These are phyloP conservation scores for Aurantiochytrium sp. DNA, from an alignment of 108 stramenopile genomes.

Conservation along the genomic window DNA sequence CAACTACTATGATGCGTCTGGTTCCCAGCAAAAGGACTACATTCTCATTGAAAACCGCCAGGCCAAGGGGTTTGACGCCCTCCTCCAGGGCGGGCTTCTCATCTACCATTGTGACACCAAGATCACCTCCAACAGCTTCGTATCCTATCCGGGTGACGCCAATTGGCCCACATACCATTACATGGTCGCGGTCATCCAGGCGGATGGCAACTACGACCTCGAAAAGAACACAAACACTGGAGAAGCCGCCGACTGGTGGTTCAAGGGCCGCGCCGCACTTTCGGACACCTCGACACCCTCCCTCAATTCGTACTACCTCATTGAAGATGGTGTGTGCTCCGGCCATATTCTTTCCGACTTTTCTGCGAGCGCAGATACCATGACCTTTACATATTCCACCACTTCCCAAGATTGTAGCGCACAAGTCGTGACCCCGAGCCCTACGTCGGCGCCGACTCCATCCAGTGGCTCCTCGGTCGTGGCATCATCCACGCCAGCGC, in stretches of 20 bases:
- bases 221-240: constrained; percentile 29
- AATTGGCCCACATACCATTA: constrained; percentile 68
- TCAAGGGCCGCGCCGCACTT: neutral
- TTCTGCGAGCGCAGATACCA: neutral
- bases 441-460: no score
- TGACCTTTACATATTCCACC: neutral
- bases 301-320: neutral
- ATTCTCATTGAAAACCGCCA: constrained; percentile 62
- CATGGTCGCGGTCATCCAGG: constrained; percentile 53
- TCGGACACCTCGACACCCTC: neutral
- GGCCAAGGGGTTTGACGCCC: constrained; percentile 42
- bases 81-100: constrained; percentile 49
- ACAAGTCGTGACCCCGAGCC: no score
- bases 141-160: constrained; percentile 43
- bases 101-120: constrained; percentile 59
- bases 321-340: neutral
- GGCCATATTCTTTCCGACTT: neutral
- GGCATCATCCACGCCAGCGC: no score
- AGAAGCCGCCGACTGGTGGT: neutral
- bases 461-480: no score
- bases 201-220: constrained; percentile 65
- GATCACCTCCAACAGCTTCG: constrained; percentile 15
- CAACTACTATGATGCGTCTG: neutral
- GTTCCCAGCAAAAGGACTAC: constrained; percentile 51
- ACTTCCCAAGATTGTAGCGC: neutral